Base-by-base conservation (phyloP, 2,329 filamentous ascomycete species). In the Cercospora citrullina region DNA sequence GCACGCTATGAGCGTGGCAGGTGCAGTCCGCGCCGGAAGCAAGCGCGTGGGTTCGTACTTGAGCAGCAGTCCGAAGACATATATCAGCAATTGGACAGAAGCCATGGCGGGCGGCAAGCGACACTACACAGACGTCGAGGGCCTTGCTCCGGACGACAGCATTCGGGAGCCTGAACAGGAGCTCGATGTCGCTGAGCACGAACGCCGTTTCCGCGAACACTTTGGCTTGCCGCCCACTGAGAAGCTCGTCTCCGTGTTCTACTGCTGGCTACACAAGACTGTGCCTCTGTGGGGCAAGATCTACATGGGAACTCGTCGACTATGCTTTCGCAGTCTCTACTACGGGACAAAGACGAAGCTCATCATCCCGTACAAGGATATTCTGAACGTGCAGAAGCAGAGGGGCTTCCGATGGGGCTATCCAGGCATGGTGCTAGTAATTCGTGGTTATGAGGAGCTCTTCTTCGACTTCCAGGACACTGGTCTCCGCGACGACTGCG, bases 261-360 rank as follows among this genome's bases (percentile, higher is more conserved):
- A 93, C 79, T 93, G 92, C n/a, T 92, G 91, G 76, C 85, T 98
- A n/a, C 89, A 96, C 73, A 89, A 94, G 2, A 92, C 97, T 0
- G 80, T 98, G 31, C 95, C 95, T 2, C 85, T 98, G 1, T 98
- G 97, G 75, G 95, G 95, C 74, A 99, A 98, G 80, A 91, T 98
- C 36, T 99, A 99, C 80, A 90, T 98, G 72, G 94, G 95, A 76
- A 89, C 93, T 72, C 87, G 88, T 23, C 91, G 90, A 67, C 92
- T 98, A 72, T 99, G 95, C 81, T 99, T 97, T 81, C 91, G 95
- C 66, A 97, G 94, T 77, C 82, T 98, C 63, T 83, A 97, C 39
- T 93, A 92, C 1, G 94, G 93, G 0, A 96, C 93, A 3, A 89
- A 93, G 65, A 97, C 94, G 0, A 98, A 97, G 78, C 80, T 98